phyloP scores from a whole-genome alignment of 2,329 filamentous ascomycete species.

The Penicillium glabrum region DNA sequence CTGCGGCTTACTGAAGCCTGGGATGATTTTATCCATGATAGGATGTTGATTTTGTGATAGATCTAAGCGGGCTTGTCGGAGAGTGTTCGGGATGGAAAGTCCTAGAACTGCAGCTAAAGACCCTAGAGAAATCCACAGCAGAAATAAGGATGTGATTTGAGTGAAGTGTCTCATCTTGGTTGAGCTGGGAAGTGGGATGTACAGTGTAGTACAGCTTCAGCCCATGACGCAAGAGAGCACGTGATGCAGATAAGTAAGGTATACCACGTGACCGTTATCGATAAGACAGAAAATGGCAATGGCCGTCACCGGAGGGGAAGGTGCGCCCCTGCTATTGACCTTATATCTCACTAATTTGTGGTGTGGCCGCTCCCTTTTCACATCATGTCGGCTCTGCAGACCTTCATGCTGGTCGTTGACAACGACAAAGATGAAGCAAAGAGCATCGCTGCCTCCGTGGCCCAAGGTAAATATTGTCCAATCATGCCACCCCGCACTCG shows the following conservation, averaged over 20 bases:
- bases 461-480: conserved; percentile 39
- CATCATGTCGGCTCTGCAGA: conserved; percentile 50
- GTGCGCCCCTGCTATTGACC: background rate
- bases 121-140: conserved; percentile 10
- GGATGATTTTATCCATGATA: conserved; percentile 23
- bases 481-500: conserved; percentile 9
- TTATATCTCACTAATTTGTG: conserved; percentile 12
- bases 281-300: conserved; percentile 30
- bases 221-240: conserved; percentile 26
- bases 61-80: conserved; percentile 11
- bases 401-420: conserved; percentile 50
- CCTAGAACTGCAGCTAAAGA: conserved; percentile 15
- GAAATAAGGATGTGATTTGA: conserved; percentile 7
- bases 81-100: conserved; percentile 1
- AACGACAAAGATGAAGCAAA: conserved; percentile 48
- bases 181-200: conserved; percentile 2
- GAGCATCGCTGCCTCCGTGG: conserved; percentile 44
- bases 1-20: conserved; percentile 24
- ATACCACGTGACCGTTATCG: conserved; percentile 34
- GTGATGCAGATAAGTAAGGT: conserved; percentile 16
- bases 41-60: conserved; percentile 25
- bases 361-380: background rate
- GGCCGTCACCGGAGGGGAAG: conserved; percentile 5
- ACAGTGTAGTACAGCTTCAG: background rate
- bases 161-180: conserved; percentile 17